phyloP scores from a whole-genome alignment of 306 rosid species.

The Quercus berberidifolia region DNA sequence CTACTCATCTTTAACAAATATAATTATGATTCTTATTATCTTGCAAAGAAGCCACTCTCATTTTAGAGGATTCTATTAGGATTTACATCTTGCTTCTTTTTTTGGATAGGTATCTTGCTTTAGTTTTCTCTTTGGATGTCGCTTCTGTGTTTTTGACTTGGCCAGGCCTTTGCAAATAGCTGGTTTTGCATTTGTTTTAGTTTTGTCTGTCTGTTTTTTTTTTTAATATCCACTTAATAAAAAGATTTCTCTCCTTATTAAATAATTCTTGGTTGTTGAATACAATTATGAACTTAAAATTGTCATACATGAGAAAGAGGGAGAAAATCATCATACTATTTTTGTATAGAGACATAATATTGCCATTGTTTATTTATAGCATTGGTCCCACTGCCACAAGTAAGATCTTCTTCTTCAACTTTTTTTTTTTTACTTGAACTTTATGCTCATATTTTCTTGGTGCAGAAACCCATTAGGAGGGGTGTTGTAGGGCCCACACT shows the following conservation, averaged over 20 bases:
- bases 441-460: slow-evolving; percentile 7
- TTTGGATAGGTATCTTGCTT: not conserved
- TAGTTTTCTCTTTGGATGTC: not conserved
- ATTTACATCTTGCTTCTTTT: not conserved
- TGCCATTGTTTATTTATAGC: not conserved
- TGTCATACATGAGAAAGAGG: not conserved
- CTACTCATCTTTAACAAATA: not conserved
- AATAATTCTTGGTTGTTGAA: not conserved
- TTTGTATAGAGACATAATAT: not conserved
- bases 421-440: not conserved
- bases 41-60: not conserved
- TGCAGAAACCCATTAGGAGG: slow-evolving; percentile 78
- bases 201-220: not conserved
- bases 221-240: not conserved
- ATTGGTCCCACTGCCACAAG: not conserved
- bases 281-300: not conserved
- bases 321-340: not conserved
- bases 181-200: not conserved
- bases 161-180: not conserved
- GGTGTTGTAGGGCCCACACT: slow-evolving; percentile 92
- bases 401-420: not conserved
- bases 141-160: not conserved
- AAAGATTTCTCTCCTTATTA: not conserved
- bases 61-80: not conserved
- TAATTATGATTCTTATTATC: not conserved